Evolutionary conservation across 2,329 filamentous ascomycete species (phyloP).

Genomic region (Pseudocercospora eumusae): DNA sequence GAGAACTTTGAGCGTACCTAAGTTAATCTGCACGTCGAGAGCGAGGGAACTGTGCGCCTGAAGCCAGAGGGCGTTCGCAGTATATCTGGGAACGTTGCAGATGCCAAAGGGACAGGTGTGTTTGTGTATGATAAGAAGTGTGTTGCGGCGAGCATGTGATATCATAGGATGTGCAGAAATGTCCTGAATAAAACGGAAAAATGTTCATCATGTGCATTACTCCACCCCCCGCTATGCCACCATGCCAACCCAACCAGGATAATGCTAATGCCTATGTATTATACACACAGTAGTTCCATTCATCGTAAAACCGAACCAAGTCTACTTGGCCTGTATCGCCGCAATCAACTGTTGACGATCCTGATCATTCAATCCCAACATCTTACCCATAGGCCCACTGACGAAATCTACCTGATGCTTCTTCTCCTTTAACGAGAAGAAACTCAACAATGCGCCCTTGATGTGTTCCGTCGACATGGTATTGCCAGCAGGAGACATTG

Average conservation of each 20-base stretch:
- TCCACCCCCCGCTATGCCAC: background rate
- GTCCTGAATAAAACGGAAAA: too few relatives aligned
- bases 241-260: background rate
- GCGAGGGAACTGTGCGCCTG: background rate
- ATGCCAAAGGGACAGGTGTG: background rate
- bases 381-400: slow-evolving; percentile 58
- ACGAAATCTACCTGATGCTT: slow-evolving; percentile 74
- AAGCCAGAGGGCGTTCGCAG: background rate
- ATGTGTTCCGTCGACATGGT: slow-evolving; percentile 64
- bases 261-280: background rate
- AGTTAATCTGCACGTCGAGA: background rate
- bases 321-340: slow-evolving; percentile 59
- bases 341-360: slow-evolving; percentile 88
- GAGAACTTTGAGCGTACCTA: background rate
- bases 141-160: background rate
- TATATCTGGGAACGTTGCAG: background rate
- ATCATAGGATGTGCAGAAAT: too few relatives aligned
- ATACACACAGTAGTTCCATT: background rate
- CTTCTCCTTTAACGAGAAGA: slow-evolving; percentile 77
- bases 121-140: background rate
- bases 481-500: background rate
- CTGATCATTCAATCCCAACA: slow-evolving; percentile 75
- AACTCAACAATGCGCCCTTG: slow-evolving; percentile 79
- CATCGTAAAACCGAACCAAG: background rate
- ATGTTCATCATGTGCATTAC: background rate